phyloP scores from a whole-genome alignment of 2,329 filamentous ascomycete species.

The Sarocladium kiliense region DNA sequence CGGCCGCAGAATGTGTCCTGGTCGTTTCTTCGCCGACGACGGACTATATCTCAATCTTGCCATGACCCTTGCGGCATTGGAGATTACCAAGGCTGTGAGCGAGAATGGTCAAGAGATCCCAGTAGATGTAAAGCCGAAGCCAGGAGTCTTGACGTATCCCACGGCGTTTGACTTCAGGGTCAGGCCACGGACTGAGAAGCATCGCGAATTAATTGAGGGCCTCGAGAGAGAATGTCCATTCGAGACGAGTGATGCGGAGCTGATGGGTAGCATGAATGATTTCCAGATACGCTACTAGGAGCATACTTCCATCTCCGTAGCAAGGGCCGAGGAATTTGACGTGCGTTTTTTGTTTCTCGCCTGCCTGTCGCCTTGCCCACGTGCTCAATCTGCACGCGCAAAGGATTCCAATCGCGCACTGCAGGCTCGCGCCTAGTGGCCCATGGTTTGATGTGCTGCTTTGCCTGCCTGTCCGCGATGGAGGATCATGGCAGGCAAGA shows the following conservation, averaged over 20 bases:
- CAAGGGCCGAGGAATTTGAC: no score
- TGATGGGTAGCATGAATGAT: neutral
- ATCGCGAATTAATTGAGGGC: conserved; percentile 2
- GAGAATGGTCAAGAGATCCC: conserved; percentile 20
- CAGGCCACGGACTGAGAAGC: conserved; percentile 4
- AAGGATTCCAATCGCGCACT: no score
- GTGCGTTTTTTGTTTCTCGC: no score
- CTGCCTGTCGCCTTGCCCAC: neutral
- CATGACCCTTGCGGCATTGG: conserved; percentile 35
- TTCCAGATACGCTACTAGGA: neutral
- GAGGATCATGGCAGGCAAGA: no score
- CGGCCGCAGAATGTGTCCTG: conserved; percentile 18
- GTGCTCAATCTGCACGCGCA: no score
- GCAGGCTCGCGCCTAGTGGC: no score
- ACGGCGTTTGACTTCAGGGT: conserved; percentile 4
- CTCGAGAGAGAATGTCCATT: conserved; percentile 7
- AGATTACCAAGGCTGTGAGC: conserved; percentile 27
- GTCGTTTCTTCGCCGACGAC: conserved; percentile 15
- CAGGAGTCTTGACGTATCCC: conserved; percentile 9
- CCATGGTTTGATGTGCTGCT: no score
- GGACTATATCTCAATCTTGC: conserved; percentile 20
- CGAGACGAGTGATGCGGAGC: conserved; percentile 5
- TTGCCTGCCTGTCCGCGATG: neutral
- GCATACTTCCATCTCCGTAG: neutral
- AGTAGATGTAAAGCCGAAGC: conserved; percentile 7